Evolutionary conservation across 2,329 filamentous ascomycete species (phyloP).

Genomic region (Colletotrichum lupini): DNA sequence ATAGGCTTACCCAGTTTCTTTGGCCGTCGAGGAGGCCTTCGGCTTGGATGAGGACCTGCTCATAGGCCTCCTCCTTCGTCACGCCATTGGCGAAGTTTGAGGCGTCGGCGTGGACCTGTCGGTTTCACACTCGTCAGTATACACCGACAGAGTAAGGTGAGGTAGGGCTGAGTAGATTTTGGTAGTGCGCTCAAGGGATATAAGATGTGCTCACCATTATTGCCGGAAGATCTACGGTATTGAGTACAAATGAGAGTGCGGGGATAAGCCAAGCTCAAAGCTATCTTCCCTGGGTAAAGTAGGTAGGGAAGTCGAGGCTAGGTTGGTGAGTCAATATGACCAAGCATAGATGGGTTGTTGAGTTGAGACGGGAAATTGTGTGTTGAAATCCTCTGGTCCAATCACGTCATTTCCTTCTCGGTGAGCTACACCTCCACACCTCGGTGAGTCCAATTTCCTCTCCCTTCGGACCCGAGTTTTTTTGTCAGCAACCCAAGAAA

Average conservation of each 20-base stretch:
- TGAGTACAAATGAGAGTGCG: too few relatives aligned
- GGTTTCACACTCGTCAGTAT: constrained; percentile 4
- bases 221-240: constrained; percentile 41
- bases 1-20: constrained; percentile 75
- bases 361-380: constrained; percentile 7
- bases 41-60: constrained; percentile 78
- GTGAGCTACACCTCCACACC: constrained; percentile 4
- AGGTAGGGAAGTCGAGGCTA: too few relatives aligned
- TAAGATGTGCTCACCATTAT: constrained; percentile 12
- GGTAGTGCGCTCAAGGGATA: background rate
- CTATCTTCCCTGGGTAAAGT: too few relatives aligned
- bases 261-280: too few relatives aligned
- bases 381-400: constrained; percentile 29
- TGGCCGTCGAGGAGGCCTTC: constrained; percentile 77
- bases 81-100: constrained; percentile 76
- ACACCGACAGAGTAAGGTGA: background rate
- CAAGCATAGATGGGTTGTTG: background rate
- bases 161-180: background rate
- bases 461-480: background rate
- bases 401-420: constrained; percentile 31
- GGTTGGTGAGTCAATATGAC: background rate
- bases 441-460: background rate
- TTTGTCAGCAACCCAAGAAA: constrained; percentile 6
- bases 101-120: constrained; percentile 80
- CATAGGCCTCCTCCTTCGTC: constrained; percentile 78